phyloP scores from a whole-genome alignment of 2,329 filamentous ascomycete genomes.

The Alternaria sp. region DNA sequence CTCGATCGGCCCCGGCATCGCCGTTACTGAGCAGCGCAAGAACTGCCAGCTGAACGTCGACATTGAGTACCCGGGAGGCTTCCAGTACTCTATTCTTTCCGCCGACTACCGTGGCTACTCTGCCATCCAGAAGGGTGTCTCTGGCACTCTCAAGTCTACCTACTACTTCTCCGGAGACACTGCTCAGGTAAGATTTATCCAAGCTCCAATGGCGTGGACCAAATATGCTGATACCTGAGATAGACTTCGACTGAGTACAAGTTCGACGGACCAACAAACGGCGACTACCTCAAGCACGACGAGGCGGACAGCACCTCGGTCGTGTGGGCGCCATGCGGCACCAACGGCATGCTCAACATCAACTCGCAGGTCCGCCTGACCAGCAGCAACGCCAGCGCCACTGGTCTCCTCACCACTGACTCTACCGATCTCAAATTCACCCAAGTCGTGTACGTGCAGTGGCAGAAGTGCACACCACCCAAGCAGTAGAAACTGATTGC shows the following conservation, averaged over 20 bases:
- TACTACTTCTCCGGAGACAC: constrained; percentile 62
- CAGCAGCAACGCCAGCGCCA: constrained; percentile 35
- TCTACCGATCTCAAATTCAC: constrained; percentile 58
- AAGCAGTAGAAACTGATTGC: constrained; percentile 20
- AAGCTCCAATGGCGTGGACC: not conserved
- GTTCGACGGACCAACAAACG: constrained; percentile 50
- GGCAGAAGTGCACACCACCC: constrained; percentile 48
- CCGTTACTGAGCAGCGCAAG: constrained; percentile 55
- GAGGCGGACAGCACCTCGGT: constrained; percentile 53
- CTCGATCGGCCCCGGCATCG: constrained; percentile 55
- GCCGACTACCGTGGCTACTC: constrained; percentile 62
- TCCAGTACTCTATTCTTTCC: constrained; percentile 61
- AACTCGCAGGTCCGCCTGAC: constrained; percentile 58
- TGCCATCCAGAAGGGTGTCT: constrained; percentile 54
- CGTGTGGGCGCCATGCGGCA: constrained; percentile 62
- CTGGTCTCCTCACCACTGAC: constrained; percentile 56
- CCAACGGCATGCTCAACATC: constrained; percentile 59
- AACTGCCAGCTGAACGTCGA: constrained; percentile 63
- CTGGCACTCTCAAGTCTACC: constrained; percentile 58
- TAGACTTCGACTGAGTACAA: constrained; percentile 48
- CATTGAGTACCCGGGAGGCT: constrained; percentile 59
- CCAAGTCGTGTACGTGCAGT: constrained; percentile 53
- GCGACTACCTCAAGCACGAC: constrained; percentile 50
- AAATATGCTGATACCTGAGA: constrained; percentile 8
- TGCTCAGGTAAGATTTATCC: constrained; percentile 44